A percentile compares a stretch with the other conserved stretches of the same genome.
Conservation (phyloP, 2,329 filamentous ascomycete genomes). For the Pseudogymnoascus verrucosus region DNA sequence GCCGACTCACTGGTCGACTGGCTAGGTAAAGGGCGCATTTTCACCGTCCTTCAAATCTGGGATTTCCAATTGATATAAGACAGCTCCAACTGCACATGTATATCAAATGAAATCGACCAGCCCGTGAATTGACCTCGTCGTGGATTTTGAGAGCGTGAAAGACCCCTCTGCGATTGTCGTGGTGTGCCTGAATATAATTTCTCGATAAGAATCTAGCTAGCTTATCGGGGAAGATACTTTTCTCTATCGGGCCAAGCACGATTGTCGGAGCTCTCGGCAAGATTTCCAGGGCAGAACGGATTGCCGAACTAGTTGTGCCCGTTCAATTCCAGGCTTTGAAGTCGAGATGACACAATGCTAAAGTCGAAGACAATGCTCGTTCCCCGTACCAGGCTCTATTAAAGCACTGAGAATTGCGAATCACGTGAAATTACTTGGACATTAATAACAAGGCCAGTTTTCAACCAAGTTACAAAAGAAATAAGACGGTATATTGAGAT, state of each 20-base stretch:
- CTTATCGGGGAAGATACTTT: slow-evolving; percentile 8
- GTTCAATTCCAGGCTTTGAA: not conserved
- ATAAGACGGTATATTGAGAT: slow-evolving; percentile 9
- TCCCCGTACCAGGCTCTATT: not conserved
- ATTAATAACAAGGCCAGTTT: not conserved
- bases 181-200: slow-evolving; percentile 6
- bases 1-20: not conserved
- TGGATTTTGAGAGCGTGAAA: not conserved
- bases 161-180: not conserved
- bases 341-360: too few relatives aligned
- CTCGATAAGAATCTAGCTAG: slow-evolving; percentile 9
- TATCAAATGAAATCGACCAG: slow-evolving; percentile 3
- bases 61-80: slow-evolving; percentile 7
- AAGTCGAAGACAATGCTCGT: not conserved
- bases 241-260: slow-evolving; percentile 5
- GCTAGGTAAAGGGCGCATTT: not conserved
- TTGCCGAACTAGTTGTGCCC: slow-evolving; percentile 4
- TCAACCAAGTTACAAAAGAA: not conserved
- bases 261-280: slow-evolving; percentile 3
- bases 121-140: slow-evolving; percentile 2
- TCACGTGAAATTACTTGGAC: not conserved
- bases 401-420: not conserved
- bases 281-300: slow-evolving; percentile 4
- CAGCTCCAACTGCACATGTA: slow-evolving; percentile 5
- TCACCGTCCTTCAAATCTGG: not conserved